phyloP scores from a whole-genome alignment of 768 basidiomycete species.

The Lentinus brumalis region DNA sequence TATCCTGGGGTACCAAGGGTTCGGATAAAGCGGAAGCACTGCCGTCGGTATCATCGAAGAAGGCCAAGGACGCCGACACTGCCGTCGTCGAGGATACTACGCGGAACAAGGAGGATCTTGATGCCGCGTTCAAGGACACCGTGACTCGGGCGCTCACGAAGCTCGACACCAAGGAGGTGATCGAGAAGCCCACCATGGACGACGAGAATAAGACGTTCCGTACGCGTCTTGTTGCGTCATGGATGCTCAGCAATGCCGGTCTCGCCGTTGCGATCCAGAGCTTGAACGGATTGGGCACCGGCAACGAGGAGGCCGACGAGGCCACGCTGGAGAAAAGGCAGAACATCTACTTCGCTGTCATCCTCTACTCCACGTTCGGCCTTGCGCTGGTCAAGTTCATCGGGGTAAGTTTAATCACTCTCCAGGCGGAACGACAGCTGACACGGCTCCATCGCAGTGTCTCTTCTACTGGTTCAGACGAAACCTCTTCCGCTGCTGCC shows the following conservation, averaged over 20 bases:
- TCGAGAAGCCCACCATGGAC: constrained; percentile 83
- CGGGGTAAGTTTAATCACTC: constrained; percentile 56
- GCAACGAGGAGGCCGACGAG: constrained; percentile 44
- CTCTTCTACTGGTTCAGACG: constrained; percentile 82
- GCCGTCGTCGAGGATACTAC: constrained; percentile 86
- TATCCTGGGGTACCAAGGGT: constrained; percentile 95
- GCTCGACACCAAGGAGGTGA: constrained; percentile 59
- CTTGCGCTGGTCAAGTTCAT: constrained; percentile 71
- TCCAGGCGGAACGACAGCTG: neutral
- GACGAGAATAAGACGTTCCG: constrained; percentile 93
- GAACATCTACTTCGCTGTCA: constrained; percentile 71
- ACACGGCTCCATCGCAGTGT: constrained; percentile 48
- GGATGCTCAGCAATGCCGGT: constrained; percentile 76
- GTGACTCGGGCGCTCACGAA: constrained; percentile 86
- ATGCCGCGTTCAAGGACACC: constrained; percentile 88
- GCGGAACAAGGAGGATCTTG: constrained; percentile 84
- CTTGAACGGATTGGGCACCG: constrained; percentile 60
- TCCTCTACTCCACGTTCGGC: constrained; percentile 78
- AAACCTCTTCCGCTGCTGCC: constrained; percentile 81
- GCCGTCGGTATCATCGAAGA: constrained; percentile 86
- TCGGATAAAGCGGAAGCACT: constrained; percentile 92
- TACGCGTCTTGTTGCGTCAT: constrained; percentile 79
- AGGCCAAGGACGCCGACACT: constrained; percentile 69
- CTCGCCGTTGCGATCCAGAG: constrained; percentile 78
- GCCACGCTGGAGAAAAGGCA: constrained; percentile 42